These are phyloP conservation scores for Stachybotrys chartarum DNA, from an alignment of 2,329 filamentous ascomycete genomes.

Conservation along the genomic window DNA sequence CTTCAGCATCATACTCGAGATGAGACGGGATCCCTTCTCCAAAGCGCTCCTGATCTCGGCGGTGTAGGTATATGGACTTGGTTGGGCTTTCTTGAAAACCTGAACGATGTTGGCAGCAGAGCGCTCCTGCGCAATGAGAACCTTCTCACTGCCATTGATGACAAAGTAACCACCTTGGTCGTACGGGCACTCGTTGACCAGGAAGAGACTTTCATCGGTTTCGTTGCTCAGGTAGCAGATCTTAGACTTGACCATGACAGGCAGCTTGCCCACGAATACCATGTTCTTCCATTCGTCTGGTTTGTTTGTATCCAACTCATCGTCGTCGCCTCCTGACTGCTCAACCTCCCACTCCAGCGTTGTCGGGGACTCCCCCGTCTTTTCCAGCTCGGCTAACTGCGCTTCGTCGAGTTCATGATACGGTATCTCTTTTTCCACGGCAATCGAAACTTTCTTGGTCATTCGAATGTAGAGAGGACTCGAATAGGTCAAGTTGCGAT, in stretches of 20 bases:
- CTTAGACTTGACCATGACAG: conserved; percentile 96
- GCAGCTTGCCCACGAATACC: conserved; percentile 91
- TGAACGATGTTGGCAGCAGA: conserved; percentile 98
- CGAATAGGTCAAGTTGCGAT: conserved; percentile 93
- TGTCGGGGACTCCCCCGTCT: conserved; percentile 51
- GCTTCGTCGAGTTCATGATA: conserved; percentile 62
- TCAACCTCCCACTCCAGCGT: conserved; percentile 56
- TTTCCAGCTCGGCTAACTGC: conserved; percentile 46
- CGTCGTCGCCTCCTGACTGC: conserved; percentile 41
- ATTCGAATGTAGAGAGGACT: conserved; percentile 87
- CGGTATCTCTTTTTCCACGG: conserved; percentile 65
- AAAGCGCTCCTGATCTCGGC: conserved; percentile 95
- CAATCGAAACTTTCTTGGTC: conserved; percentile 75
- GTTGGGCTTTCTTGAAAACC: conserved; percentile 89
- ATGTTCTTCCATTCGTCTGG: conserved; percentile 51
- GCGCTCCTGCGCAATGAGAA: conserved; percentile 93
- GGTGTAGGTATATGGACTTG: conserved; percentile 86
- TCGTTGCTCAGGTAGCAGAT: conserved; percentile 85
- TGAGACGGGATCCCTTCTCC: conserved; percentile 90
- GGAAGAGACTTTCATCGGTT: conserved; percentile 78
- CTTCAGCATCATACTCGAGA: conserved; percentile 89
- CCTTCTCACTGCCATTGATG: conserved; percentile 98
- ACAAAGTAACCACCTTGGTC: conserved; percentile 98
- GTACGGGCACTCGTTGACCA: conserved; percentile 94
- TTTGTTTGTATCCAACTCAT: conserved; percentile 36